Evolutionary conservation across 1,284 basidiomycete species (phyloP).

Genomic region (Rugiboletus extremiorientalis): DNA sequence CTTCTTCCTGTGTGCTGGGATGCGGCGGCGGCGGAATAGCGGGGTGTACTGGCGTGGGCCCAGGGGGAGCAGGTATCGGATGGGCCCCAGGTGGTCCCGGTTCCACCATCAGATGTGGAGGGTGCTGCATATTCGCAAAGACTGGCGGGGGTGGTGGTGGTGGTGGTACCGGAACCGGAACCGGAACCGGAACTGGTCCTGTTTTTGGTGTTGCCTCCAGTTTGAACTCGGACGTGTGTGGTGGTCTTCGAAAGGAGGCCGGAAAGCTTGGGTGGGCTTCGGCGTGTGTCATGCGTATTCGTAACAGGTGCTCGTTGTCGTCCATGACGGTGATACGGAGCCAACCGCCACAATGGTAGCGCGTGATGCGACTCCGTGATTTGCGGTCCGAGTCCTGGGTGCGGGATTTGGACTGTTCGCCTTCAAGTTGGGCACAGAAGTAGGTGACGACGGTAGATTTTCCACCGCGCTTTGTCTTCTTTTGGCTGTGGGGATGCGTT

Average conservation of each 20-base stretch:
- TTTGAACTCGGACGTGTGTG: constrained; percentile 34
- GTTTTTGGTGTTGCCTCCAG: constrained; percentile 30
- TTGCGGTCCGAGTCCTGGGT: constrained; percentile 34
- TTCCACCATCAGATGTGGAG: constrained; percentile 25
- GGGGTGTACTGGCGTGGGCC: constrained; percentile 7
- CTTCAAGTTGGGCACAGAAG: constrained; percentile 36
- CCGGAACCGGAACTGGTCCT: constrained; percentile 2
- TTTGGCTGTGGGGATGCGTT: constrained; percentile 21
- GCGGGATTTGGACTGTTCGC: constrained; percentile 34
- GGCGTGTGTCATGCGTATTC: constrained; percentile 37
- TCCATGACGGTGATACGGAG: constrained; percentile 38
- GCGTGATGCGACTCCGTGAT: constrained; percentile 35
- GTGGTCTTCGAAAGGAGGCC: constrained; percentile 33
- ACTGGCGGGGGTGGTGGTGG: constrained; percentile 22
- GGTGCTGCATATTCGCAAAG: constrained; percentile 26
- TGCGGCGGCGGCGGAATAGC: constrained; percentile 6
- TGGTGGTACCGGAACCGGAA: constrained; percentile 1
- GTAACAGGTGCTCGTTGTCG: constrained; percentile 35
- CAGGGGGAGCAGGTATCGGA: constrained; percentile 10
- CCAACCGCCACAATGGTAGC: constrained; percentile 36
- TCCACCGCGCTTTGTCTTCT: constrained; percentile 36
- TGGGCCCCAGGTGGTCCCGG: constrained; percentile 13
- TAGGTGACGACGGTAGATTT: constrained; percentile 36
- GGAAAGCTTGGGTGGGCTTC: constrained; percentile 35
- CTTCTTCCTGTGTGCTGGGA: constrained; percentile 16